phyloP scores from a whole-genome alignment of 768 basidiomycete genomes.

The Amanita thiersii region DNA sequence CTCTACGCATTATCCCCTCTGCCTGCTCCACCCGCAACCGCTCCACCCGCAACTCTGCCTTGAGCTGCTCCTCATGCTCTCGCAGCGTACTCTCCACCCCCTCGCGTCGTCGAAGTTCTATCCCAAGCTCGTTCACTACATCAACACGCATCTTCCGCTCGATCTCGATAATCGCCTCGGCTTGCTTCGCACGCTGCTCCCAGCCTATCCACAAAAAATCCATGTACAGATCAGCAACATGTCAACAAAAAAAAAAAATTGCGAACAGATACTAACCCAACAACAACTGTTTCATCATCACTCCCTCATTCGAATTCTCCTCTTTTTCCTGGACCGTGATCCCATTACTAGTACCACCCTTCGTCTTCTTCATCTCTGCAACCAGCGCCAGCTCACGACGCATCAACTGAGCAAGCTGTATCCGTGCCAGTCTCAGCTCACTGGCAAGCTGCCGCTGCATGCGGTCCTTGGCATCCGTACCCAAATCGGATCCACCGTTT shows the following conservation, averaged over 20 bases:
- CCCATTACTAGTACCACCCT: not conserved
- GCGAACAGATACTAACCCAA: too few relatives aligned
- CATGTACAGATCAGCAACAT: not conserved
- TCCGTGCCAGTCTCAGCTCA: too few relatives aligned
- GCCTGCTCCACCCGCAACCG: not conserved
- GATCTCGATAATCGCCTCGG: not conserved
- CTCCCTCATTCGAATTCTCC: not conserved
- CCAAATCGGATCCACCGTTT: too few relatives aligned
- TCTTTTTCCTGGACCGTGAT: not conserved
- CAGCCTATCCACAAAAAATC: too few relatives aligned
- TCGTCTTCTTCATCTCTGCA: too few relatives aligned
- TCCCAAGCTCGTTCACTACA: not conserved
- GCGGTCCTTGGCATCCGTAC: too few relatives aligned
- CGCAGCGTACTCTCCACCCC: not conserved
- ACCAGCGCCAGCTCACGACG: too few relatives aligned
- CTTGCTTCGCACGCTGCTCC: not conserved
- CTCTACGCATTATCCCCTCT: not conserved
- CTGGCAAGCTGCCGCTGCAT: too few relatives aligned
- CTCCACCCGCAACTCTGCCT: not conserved
- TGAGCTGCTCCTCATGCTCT: not conserved
- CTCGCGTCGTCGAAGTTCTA: not conserved
- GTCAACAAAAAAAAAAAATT: too few relatives aligned
- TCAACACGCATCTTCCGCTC: not conserved
- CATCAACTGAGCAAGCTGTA: too few relatives aligned
- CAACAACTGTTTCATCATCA: too few relatives aligned